Base-by-base conservation (phyloP, 306 rosid species). In the Vachellia pachyceras region DNA sequence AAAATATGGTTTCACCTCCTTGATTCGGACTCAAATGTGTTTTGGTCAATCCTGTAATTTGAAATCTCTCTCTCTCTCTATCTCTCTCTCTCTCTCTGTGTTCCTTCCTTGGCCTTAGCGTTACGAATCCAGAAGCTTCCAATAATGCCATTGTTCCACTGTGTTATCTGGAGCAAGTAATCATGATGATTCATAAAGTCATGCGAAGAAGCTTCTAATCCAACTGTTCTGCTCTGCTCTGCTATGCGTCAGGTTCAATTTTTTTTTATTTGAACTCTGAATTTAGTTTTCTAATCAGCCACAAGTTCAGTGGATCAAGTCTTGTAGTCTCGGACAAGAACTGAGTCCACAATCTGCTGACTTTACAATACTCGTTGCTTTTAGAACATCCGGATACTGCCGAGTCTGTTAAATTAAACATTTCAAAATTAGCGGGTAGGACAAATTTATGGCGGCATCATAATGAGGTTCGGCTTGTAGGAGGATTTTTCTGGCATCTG, bases 11-110 rank as follows among this genome's bases (percentile, higher is more conserved):
- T 85, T 29, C 33, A 29, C 33, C 46, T 22, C 60, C 68, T 73
- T 84, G 85, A 85, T 68, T 76, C 10, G 23, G 80, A 81, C 77
- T 78, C 41, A 74, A 40, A 40, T 83, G 46, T 70, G 50, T 29
- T 77, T 66, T 78, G 90, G 86, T 33, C 82, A 81, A 25, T 83
- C 65, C 40, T 65, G 92, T 75, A 84, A 90, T 86, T 82, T 84
- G 25, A 68, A 14, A 6, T 49, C 52, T 10, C 72, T 50, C 37
- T 10, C 72, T 29, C 33, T 29, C 33, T 29, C 33, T 50, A 29
- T 42, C 5, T 49, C 52, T 10, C 72, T 50, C 37, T 10, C 72
- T 50, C 29, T 50, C 37, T 10, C 72, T 50, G n/a, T 42, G 37
- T 64, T 64, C 44, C 70, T 50, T 46, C 45, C 25, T 82, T 66